Conservation (phyloP, 2,329 filamentous ascomycete species). For the Nigrospora oryzae region DNA sequence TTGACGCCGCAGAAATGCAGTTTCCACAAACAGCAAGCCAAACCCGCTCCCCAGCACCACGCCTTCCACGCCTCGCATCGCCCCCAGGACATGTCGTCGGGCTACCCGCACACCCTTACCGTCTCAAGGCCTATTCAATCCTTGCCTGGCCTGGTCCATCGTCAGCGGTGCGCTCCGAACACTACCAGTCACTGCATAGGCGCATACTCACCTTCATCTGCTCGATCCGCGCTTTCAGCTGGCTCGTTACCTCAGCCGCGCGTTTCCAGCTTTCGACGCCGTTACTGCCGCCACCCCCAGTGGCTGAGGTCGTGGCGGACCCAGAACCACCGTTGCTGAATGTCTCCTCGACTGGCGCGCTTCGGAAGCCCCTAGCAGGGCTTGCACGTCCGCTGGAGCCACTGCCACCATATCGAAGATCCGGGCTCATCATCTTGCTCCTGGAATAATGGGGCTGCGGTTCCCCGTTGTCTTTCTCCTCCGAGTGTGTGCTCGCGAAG, state of each 20-base stretch:
- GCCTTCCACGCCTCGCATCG: neutral
- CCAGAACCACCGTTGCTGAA: constrained; percentile 3
- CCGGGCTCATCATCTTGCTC: constrained; percentile 44
- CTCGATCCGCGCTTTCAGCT: constrained; percentile 94
- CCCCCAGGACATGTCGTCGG: neutral
- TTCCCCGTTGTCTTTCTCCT: constrained; percentile 70
- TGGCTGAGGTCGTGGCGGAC: constrained; percentile 12
- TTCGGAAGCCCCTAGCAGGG: constrained; percentile 47
- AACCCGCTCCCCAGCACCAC: neutral
- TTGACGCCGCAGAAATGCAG: constrained; percentile 3
- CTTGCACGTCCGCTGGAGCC: constrained; percentile 50
- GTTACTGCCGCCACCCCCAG: constrained; percentile 23
- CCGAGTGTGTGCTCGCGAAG: constrained; percentile 57
- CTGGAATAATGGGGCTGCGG: constrained; percentile 29
- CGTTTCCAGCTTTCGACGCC: constrained; percentile 91
- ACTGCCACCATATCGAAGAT: constrained; percentile 42
- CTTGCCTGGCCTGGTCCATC: constrained; percentile 36
- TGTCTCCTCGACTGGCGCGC: constrained; percentile 8
- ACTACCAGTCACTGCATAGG: neutral
- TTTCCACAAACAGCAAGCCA: neutral
- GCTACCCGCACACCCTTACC: neutral
- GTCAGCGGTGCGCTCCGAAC: constrained; percentile 5
- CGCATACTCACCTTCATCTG: constrained; percentile 72
- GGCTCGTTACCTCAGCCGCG: constrained; percentile 94
- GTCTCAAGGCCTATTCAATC: constrained; percentile 32